Conservation (phyloP, 306 rosid species). For the Castanea mollissima region DNA sequence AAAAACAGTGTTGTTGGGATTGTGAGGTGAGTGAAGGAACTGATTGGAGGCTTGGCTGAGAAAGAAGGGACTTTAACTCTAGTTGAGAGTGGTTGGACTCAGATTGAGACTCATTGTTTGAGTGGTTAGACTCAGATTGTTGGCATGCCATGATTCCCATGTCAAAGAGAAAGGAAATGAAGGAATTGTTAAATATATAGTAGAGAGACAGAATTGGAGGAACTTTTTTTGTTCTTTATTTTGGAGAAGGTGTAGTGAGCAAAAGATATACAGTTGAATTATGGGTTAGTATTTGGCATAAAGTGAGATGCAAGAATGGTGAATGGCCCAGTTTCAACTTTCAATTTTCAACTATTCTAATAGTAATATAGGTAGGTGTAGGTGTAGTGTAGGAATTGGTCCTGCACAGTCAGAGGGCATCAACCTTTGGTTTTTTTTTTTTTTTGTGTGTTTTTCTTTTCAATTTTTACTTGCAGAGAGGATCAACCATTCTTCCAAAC, state of each 20-base stretch:
- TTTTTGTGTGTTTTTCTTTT: not conserved
- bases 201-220: not conserved
- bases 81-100: constrained; percentile 21
- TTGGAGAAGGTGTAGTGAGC: constrained; percentile 1
- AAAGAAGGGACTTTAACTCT: constrained; percentile 26
- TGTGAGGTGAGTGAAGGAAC: constrained; percentile 51
- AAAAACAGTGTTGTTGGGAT: constrained; percentile 11
- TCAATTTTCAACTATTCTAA: no score
- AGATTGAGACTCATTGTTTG: constrained; percentile 14
- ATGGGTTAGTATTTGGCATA: no score
- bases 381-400: no score
- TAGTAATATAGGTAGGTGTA: no score
- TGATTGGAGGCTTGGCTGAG: constrained; percentile 53
- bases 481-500: not conserved
- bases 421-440: not conserved
- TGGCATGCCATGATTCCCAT: constrained; percentile 61
- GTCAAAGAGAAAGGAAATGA: constrained; percentile 23
- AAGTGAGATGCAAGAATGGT: no score
- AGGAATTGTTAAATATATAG: constrained; percentile 31
- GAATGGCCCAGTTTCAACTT: no score
- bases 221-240: not conserved
- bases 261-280: no score
- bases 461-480: not conserved
- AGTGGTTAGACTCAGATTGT: constrained; percentile 16
- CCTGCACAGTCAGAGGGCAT: not conserved